phyloP scores from a whole-genome alignment of 495 filamentous ascomycete genomes.

The Talaromyces adpressus region DNA sequence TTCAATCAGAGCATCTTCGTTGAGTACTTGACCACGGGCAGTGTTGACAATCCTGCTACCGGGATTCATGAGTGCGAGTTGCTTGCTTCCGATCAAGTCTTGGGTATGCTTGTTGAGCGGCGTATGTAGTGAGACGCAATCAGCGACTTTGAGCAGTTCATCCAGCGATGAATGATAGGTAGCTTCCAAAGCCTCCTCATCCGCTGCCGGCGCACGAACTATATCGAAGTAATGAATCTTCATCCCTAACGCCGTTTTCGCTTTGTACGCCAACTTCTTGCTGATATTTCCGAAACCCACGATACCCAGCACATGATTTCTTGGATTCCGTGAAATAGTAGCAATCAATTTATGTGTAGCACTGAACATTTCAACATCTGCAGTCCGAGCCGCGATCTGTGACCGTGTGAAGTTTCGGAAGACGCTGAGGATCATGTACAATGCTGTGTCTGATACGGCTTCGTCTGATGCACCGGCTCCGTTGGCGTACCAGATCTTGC shows the following conservation, averaged over 20 bases:
- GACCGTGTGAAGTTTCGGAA: not conserved
- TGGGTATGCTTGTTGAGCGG: conserved; percentile 34
- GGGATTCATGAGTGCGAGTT: conserved; percentile 40
- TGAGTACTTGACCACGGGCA: conserved; percentile 54
- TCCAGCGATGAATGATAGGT: conserved; percentile 14
- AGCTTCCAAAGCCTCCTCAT: not conserved
- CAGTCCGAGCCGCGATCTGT: not conserved
- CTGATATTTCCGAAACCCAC: not conserved
- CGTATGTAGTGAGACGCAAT: conserved; percentile 56
- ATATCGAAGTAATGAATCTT: not conserved
- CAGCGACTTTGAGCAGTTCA: conserved; percentile 43
- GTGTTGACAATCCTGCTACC: conserved; percentile 60
- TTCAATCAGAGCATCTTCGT: conserved; percentile 58
- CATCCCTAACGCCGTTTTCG: not conserved
- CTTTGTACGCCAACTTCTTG: not conserved
- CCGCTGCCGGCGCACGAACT: not conserved
- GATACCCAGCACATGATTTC: not conserved
- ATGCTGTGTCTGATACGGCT: not conserved
- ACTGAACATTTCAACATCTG: not conserved
- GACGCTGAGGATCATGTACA: not conserved
- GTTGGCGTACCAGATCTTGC: not conserved
- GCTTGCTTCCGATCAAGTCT: conserved; percentile 37
- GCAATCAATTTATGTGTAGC: not conserved
- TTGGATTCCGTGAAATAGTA: not conserved
- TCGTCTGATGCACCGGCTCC: not conserved